These are phyloP conservation scores for Sistotremastrum suecicum DNA, from an alignment of 768 basidiomycete genomes.

Conservation along the genomic window DNA sequence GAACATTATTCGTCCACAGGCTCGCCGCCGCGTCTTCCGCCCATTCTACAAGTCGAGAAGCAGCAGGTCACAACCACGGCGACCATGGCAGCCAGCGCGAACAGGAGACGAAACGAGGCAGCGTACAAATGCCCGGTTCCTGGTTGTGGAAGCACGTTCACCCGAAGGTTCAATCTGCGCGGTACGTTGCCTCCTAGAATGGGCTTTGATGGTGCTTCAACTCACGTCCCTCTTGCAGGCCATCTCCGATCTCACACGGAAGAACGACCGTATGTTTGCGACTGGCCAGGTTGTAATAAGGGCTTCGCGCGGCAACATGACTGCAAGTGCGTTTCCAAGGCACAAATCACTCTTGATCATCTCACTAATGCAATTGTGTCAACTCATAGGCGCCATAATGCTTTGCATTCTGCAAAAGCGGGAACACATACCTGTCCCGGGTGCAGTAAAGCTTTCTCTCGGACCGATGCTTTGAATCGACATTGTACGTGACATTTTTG, in stretches of 20 bases:
- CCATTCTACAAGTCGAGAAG: conserved; percentile 83
- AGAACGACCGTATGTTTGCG: conserved; percentile 86
- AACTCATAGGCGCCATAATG: conserved; percentile 62
- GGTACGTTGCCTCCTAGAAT: conserved; percentile 29
- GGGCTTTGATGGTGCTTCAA: conserved; percentile 3
- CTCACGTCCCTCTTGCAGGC: conserved; percentile 29
- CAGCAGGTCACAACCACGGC: conserved; percentile 92
- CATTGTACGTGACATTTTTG: conserved; percentile 20
- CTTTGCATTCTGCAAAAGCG: conserved; percentile 72
- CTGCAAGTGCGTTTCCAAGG: conserved; percentile 60
- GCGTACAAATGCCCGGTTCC: conserved; percentile 90
- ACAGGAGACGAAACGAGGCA: conserved; percentile 79
- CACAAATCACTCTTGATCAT: no score
- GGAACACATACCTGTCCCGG: conserved; percentile 80
- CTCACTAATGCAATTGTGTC: no score
- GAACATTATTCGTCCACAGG: conserved; percentile 17
- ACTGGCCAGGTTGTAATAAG: conserved; percentile 89
- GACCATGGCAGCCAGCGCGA: conserved; percentile 84
- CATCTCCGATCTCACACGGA: conserved; percentile 93
- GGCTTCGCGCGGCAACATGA: conserved; percentile 93
- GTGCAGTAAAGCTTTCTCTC: conserved; percentile 89
- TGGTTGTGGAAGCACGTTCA: conserved; percentile 95
- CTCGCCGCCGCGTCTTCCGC: conserved; percentile 46
- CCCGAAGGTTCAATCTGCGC: conserved; percentile 77
- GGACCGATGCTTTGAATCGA: conserved; percentile 89